Conservation (phyloP, 2,329 filamentous ascomycete genomes). For the Fusarium sp. region DNA sequence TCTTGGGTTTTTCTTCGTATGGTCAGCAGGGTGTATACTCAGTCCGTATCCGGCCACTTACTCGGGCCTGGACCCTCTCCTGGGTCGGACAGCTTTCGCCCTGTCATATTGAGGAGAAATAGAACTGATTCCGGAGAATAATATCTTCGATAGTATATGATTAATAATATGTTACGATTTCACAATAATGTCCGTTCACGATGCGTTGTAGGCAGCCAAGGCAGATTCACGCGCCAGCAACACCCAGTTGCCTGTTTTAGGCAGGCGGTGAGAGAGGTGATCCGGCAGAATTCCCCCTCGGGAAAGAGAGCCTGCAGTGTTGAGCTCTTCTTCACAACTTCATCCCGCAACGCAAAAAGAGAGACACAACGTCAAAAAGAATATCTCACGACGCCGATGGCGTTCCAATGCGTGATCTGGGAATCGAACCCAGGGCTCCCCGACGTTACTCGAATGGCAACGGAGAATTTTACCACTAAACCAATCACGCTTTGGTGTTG, state of each 20-base stretch:
- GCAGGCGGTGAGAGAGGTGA: neutral
- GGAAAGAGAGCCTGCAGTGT: too few species aligned
- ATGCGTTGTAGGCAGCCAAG: neutral
- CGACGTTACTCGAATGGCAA: neutral
- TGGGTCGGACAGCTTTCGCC: neutral
- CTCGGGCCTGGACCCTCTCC: neutral
- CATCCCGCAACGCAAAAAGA: neutral
- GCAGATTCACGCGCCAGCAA: neutral
- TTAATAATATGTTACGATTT: neutral
- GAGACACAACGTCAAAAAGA: neutral
- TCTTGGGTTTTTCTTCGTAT: neutral
- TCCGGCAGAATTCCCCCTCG: neutral
- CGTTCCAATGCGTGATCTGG: neutral
- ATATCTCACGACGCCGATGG: fast-evolving
- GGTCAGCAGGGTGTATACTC: neutral
- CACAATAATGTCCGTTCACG: neutral
- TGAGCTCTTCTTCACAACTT: too few species aligned
- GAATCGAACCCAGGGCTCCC: neutral
- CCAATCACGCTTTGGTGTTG: neutral
- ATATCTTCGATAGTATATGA: neutral
- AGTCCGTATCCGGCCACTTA: neutral
- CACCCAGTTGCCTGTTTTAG: neutral
- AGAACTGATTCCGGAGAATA: neutral
- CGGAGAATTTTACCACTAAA: neutral
- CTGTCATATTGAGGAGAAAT: neutral